A percentile compares a stretch with the other conserved stretches of the same genome.
phyloP scores from a whole-genome alignment of 768 basidiomycete genomes.

The Mycena vulgaris region DNA sequence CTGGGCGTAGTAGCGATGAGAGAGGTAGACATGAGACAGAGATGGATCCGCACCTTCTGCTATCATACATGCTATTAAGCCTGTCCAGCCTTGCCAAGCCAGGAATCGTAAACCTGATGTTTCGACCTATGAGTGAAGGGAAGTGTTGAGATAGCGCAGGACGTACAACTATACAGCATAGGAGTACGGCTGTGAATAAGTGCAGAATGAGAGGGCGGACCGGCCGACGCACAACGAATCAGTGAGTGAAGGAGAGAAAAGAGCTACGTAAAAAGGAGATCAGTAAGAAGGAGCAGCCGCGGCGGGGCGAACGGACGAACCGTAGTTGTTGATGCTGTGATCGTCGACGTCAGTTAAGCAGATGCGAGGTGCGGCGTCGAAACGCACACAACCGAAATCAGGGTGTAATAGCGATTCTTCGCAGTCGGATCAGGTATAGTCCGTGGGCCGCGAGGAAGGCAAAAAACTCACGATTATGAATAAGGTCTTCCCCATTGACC shows the following conservation, averaged over 20 bases:
- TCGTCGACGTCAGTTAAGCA: conserved; percentile 7
- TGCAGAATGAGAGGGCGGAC: not conserved
- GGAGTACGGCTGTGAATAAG: conserved; percentile 17
- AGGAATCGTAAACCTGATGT: conserved; percentile 61
- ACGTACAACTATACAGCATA: conserved; percentile 51
- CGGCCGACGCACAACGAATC: conserved; percentile 43
- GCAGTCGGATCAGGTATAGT: not conserved
- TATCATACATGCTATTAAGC: conserved; percentile 66
- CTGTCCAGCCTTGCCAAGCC: conserved; percentile 75
- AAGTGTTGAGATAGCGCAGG: not conserved
- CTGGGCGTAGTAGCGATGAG: conserved; percentile 45
- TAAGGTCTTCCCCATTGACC: conserved; percentile 68
- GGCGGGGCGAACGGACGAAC: conserved; percentile 46
- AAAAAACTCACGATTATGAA: conserved; percentile 64
- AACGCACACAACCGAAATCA: conserved; percentile 66
- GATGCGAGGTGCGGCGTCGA: not conserved
- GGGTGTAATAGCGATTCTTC: conserved; percentile 73
- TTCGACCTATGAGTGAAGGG: not conserved
- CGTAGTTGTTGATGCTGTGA: conserved; percentile 68
- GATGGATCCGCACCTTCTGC: conserved; percentile 61
- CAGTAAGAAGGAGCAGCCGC: conserved; percentile 15
- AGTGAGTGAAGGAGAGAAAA: conserved; percentile 59
- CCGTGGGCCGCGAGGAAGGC: conserved; percentile 4
- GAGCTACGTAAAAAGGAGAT: conserved; percentile 45
- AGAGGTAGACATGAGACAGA: not conserved